These are phyloP conservation scores for Torrubiellomyces zombiae DNA, from an alignment of 2,329 filamentous ascomycete species.

Conservation along the genomic window DNA sequence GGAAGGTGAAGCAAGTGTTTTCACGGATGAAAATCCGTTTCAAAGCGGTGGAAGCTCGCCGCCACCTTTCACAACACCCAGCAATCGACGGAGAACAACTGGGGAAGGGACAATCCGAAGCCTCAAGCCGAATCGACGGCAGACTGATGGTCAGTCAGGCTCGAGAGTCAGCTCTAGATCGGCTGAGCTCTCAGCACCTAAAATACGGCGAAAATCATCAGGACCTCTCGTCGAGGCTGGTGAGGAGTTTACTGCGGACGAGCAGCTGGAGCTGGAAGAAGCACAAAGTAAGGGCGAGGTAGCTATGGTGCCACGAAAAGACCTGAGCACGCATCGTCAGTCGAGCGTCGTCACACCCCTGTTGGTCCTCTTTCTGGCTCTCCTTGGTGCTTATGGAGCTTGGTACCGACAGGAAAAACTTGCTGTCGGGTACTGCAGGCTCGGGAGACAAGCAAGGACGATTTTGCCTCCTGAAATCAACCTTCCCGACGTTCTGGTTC, in stretches of 20 bases:
- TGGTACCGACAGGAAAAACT: slow-evolving; percentile 94
- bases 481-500: slow-evolving; percentile 56
- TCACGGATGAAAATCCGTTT: slow-evolving; percentile 84
- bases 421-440: slow-evolving; percentile 86
- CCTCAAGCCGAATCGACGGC: slow-evolving; percentile 25
- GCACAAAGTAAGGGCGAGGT: slow-evolving; percentile 38
- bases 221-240: slow-evolving; percentile 42
- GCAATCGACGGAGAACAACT: slow-evolving; percentile 31
- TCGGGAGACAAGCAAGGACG: slow-evolving; percentile 46
- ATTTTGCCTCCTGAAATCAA: slow-evolving; percentile 30
- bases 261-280: slow-evolving; percentile 64
- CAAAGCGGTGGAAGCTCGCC: slow-evolving; percentile 64
- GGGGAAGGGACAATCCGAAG: slow-evolving; percentile 25
- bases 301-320: slow-evolving; percentile 24
- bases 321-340: slow-evolving; percentile 20
- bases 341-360: slow-evolving; percentile 46
- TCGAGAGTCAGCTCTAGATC: slow-evolving; percentile 27
- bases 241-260: slow-evolving; percentile 90
- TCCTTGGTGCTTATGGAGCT: slow-evolving; percentile 55
- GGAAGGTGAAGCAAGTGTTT: slow-evolving; percentile 43
- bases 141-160: slow-evolving; percentile 19
- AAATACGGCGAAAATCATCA: slow-evolving; percentile 16
- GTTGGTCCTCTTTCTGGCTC: slow-evolving; percentile 51
- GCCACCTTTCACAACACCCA: slow-evolving; percentile 28
- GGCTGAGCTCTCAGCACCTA: slow-evolving; percentile 36